Evolutionary conservation across 805 yeast genomes (phyloP).

Genomic region (Cyberlindnera euphorbiae): DNA sequence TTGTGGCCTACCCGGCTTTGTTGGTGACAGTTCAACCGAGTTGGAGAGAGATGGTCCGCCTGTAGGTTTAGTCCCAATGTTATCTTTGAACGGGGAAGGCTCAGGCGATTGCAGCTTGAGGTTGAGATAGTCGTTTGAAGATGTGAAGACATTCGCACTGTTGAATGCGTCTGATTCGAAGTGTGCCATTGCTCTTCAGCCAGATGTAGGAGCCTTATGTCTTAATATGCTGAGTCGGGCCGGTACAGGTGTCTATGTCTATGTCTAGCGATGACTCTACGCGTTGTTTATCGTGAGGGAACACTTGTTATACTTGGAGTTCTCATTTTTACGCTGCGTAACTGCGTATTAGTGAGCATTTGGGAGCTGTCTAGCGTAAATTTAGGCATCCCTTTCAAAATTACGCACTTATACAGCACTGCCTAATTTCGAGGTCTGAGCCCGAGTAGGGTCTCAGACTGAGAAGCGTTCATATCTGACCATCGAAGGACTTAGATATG

Average conservation of each 20-base stretch:
- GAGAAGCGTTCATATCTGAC: too few species aligned
- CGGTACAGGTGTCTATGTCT: too few species aligned
- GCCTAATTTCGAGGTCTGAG: too few species aligned
- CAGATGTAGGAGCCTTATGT: not conserved
- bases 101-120: slow-evolving; percentile 24
- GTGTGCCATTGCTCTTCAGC: slow-evolving; percentile 15
- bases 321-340: too few species aligned
- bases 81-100: slow-evolving; percentile 16
- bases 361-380: too few species aligned
- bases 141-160: slow-evolving; percentile 20
- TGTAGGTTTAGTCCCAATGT: slow-evolving; percentile 3
- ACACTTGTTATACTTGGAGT: not conserved
- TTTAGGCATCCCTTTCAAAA: too few species aligned
- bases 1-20: slow-evolving; percentile 6
- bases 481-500: too few species aligned
- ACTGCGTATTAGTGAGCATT: too few species aligned
- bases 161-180: slow-evolving; percentile 16
- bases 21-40: slow-evolving; percentile 9
- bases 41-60: not conserved
- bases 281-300: not conserved
- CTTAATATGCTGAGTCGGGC: too few species aligned
- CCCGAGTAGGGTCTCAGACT: too few species aligned
- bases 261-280: slow-evolving; percentile 9
- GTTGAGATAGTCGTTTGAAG: slow-evolving; percentile 11
- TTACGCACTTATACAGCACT: too few species aligned